Conservation (phyloP, 345 rosid species). For the Brassica juncea region DNA sequence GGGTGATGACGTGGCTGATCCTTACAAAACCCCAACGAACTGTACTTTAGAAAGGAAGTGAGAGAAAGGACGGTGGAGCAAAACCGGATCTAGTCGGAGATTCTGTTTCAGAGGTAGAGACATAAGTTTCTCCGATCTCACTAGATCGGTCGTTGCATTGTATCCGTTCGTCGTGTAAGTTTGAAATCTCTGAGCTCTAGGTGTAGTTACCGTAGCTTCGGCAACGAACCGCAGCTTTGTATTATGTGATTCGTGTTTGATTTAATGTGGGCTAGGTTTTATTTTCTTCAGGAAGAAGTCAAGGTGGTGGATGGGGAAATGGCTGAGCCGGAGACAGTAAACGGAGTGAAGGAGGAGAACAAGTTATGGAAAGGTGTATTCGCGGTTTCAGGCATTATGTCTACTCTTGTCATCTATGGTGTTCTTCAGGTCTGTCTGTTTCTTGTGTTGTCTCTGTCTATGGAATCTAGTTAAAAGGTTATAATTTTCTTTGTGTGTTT, state of each 20-base stretch:
- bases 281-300: not conserved
- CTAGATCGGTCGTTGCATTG: constrained; percentile 17
- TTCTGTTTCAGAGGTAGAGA: not conserved
- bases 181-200: constrained; percentile 19
- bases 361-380: constrained; percentile 72
- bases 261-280: not conserved
- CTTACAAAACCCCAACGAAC: constrained; percentile 19
- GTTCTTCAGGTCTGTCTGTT: constrained; percentile 62
- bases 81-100: constrained; percentile 27
- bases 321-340: constrained; percentile 57
- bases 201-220: not conserved
- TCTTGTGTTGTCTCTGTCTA: not conserved
- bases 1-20: constrained; percentile 29
- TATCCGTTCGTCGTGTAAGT: not conserved
- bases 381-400: constrained; percentile 85
- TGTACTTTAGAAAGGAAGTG: not conserved
- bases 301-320: constrained; percentile 51
- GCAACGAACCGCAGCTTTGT: not conserved
- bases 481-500: not conserved
- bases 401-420: constrained; percentile 91
- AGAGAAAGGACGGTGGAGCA: constrained; percentile 25
- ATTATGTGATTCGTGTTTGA: not conserved
- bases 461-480: not conserved
- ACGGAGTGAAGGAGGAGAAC: constrained; percentile 50
- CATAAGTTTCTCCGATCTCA: constrained; percentile 2